Percentiles rank a stretch among this genome's conserved stretches.
phyloP scores from a whole-genome alignment of 306 rosid species.

The Phaseolus lunatus region DNA sequence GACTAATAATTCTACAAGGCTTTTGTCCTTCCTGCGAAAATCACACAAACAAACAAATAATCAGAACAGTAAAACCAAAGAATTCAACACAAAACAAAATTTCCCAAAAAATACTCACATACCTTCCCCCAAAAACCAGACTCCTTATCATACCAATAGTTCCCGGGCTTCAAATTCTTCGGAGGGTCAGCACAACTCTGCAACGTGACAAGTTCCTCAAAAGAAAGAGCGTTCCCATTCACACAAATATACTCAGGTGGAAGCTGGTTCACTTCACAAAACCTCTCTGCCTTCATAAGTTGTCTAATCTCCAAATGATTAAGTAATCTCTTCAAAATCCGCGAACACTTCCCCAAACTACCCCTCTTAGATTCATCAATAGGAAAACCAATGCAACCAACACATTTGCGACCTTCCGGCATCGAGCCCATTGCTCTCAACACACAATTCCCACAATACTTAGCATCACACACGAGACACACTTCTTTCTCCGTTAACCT shows the following conservation, averaged over 20 bases:
- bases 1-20: conserved; percentile 85
- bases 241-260: conserved; percentile 83
- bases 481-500: conserved; percentile 90
- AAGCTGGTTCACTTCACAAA: conserved; percentile 91
- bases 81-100: background rate
- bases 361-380: conserved; percentile 81
- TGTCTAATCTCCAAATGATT: conserved; percentile 89
- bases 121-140: conserved; percentile 99
- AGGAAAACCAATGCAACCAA: conserved; percentile 80
- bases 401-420: conserved; percentile 99
- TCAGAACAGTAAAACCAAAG: conserved; percentile 13
- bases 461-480: conserved; percentile 93
- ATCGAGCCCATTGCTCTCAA: conserved; percentile 98
- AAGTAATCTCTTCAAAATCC: conserved; percentile 83
- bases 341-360: conserved; percentile 87
- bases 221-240: conserved; percentile 79
- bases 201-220: conserved; percentile 73
- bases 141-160: conserved; percentile 97
- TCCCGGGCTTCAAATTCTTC: conserved; percentile 90
- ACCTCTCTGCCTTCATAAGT: conserved; percentile 84
- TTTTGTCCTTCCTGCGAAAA: conserved; percentile 88
- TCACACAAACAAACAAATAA: conserved; percentile 21
- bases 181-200: conserved; percentile 86
- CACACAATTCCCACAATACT: conserved; percentile 90
- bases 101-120: background rate